Evolutionary conservation across 257 asterid genomes (phyloP), one percentile per base, ranked within the genome.

Genomic region (Paraleonurus japonicus): DNA sequence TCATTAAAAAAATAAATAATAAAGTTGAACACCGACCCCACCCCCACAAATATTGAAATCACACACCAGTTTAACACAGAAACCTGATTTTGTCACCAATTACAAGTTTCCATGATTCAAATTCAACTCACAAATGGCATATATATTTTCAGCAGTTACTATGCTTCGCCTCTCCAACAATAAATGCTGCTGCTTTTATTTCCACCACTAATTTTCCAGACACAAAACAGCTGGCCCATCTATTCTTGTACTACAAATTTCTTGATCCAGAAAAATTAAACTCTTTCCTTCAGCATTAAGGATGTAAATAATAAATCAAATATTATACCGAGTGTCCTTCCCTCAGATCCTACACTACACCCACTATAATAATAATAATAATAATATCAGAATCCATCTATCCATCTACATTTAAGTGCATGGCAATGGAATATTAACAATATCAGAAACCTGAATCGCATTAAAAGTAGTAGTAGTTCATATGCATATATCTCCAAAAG

Each of bases 401-500:
- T n/a, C n/a, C n/a, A n/a, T n/a, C n/a, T 7, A 19, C 65, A 27
- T 8, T 58, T 59, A 27, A 12, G 41, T n/a, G n/a, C n/a, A n/a
- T n/a, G n/a, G n/a, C n/a, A n/a, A n/a, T 28, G 72, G 19, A 16
- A 51, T 13, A 54, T 15, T 35, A 68, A 19, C 35, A 73, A 53
- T 13, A 19, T 7, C 15, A 3, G 17, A 65, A 51, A 33, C 11
- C 67, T 11, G 32, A 43, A 30, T 59, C 19, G 16, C 55, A 45
- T 20, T 59, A 47, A 58, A 72, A 59, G 37, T 32, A 58, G 37
- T 32, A 58, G 27, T 23, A 9, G 32, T 37, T 22, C 41, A 32
- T n/a, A 53, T 23, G 51, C 76, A 43, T 23, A 61, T 30, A 51
- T 55, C 24, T 53, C 75, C 78, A 43, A 60, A 71, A 53, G 47